phyloP scores from a whole-genome alignment of 1,139 yeast genomes.

The Hyphopichia khmerensis region DNA sequence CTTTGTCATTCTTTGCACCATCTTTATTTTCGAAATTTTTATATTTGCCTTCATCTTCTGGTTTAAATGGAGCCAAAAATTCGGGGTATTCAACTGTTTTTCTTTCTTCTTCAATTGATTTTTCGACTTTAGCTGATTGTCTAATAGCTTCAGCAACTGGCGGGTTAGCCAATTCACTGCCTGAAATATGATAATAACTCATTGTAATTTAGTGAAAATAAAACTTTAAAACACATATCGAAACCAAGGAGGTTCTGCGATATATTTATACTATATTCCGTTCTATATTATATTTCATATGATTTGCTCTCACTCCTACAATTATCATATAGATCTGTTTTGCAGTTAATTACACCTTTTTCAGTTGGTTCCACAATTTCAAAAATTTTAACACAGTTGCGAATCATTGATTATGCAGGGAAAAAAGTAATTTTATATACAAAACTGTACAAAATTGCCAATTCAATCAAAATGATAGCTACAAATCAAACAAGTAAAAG shows the following conservation, averaged over 20 bases:
- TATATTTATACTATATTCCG: too few species aligned
- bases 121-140: background rate
- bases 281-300: too few species aligned
- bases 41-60: slow-evolving; percentile 20
- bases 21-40: slow-evolving; percentile 17
- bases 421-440: background rate
- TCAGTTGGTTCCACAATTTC: background rate
- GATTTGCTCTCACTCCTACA: too few species aligned
- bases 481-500: too few species aligned
- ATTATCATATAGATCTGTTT: too few species aligned
- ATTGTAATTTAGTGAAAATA: background rate
- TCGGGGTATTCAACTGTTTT: slow-evolving; percentile 22
- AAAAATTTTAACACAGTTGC: background rate
- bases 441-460: too few species aligned
- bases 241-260: too few species aligned
- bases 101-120: slow-evolving; percentile 10
- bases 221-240: too few species aligned
- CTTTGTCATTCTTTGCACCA: slow-evolving; percentile 24
- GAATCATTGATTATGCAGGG: background rate
- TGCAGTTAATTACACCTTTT: background rate
- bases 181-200: background rate
- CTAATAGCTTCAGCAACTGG: background rate
- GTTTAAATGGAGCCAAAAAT: slow-evolving; percentile 15
- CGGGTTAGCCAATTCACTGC: background rate
- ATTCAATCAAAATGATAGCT: too few species aligned